Evolutionary conservation across 352 stramenopile species (phyloP), one percentile per base, ranked within the genome.

Genomic region (Pythium oligandrum): DNA sequence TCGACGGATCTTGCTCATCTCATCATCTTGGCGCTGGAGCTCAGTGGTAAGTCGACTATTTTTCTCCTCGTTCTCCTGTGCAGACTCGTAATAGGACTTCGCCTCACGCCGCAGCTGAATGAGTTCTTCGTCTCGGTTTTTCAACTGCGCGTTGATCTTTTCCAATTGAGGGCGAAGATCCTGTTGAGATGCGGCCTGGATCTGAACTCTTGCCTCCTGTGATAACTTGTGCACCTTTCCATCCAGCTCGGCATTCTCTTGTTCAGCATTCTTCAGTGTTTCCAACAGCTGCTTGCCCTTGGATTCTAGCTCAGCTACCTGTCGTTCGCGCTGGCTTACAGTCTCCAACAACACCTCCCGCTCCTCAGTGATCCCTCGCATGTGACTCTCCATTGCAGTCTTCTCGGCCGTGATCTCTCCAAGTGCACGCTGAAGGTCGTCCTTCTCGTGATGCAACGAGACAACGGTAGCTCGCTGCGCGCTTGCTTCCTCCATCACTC

Each of bases 371-470:
- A 70, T 52, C 6, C 54, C 53, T 32, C 63, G 61, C 36, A 86
- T 30, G 53, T 90, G 75, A 34, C 59, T 61, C 52, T 89, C 78
- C 11, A 88, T 47, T 9, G 62, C 53, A 3, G 71, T 48, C 40
- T 86, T 87, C 46, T 90, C 75, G 2, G 65, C 68, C n/a, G 64
- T 61, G 5, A 87, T 49, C 0, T 62, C 55, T 39, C 64, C 57
- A 26, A 88, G 57, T 6, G 70, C 80, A 30, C 72, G 72, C 31
- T 70, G 83, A 48, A 78, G 43, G 7, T 82, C 75, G 55, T 89
- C 78, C 48, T 87, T 91, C 42, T 91, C 80, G 12, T 69, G 63
- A 50, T 68, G 62, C 30, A 91, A 53, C 31, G 61, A 71, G 6
- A 71, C 74, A 6, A 85, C 69, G 7, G 69, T 70, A 40, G 73